Evolutionary conservation across 768 basidiomycete genomes (phyloP), one percentile per base, ranked within the genome.

Genomic region (Multifurca ochricompacta): DNA sequence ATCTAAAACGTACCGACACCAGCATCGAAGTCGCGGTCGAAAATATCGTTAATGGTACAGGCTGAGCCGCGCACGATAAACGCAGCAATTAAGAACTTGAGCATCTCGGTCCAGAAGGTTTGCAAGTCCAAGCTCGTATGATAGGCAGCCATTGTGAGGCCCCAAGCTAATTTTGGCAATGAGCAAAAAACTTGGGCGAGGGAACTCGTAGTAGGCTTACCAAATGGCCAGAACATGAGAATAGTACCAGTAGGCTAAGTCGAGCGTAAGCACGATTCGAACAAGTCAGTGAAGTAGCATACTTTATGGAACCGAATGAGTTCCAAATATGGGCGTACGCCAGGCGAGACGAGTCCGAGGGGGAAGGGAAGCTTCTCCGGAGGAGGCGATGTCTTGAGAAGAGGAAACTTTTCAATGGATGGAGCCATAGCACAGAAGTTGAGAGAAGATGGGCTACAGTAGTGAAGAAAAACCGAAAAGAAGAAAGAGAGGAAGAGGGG

Each of bases 1-100:
- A 59, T 69, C 35, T 40, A 67, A 27, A 7, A 31, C 56, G 14
- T 18, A 57, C 71, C 72, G 54, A 73, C 72, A 58, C 64, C 65
- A 4, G 63, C 59, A 51, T 72, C 72, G 48, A 70, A 56, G 25
- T 66, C 50, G 19, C 58, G 59, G 39, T 66, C 65, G 52, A 61
- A 62, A 18, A 66, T 62, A 18, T 66, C 65, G 36, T 63, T 65
- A 44, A 63, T 63, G 27, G 62, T 59, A 48, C 64, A 65, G n/a
- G 54, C 62, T 16, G 64, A 63, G 40, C 59, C 63, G 41, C 63
- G 64, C 7, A 58, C 50, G 16, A 60, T 7, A 27, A 54, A 47
- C 13, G 56, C 44, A 7, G 61, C 40, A 2, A 50, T 34, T 31
- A 52, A 39, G 44, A 44, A 53, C 48, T 37, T 53, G 32, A 36